Conservation (phyloP, 805 yeast genomes). For the Kuraishia hungarica region DNA sequence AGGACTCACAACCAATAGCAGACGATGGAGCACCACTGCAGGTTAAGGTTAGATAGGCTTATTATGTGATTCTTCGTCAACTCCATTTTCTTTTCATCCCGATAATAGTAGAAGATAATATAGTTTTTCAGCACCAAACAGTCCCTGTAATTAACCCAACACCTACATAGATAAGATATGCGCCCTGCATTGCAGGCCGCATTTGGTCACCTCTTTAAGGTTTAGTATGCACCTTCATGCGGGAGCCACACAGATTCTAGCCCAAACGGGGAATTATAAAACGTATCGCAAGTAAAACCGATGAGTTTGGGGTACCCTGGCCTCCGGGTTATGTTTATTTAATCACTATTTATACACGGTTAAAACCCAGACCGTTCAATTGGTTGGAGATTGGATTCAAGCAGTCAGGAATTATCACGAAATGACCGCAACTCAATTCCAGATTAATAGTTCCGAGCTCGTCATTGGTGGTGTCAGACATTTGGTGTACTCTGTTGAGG, state of each 20-base stretch:
- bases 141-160: neutral
- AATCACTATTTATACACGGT: neutral
- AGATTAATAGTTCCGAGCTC: neutral
- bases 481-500: constrained; percentile 32
- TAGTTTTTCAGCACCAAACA: neutral
- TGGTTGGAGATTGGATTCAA: too few species aligned
- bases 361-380: too few species aligned
- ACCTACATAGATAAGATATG: neutral
- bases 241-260: neutral
- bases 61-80: neutral
- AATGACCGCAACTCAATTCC: neutral
- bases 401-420: too few species aligned
- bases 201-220: neutral
- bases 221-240: neutral
- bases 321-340: neutral
- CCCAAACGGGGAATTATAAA: neutral
- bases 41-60: neutral
- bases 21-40: neutral
- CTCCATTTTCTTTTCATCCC: neutral
- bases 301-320: neutral
- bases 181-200: neutral
- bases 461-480: constrained; percentile 36
- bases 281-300: neutral
- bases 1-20: neutral
- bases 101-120: too few species aligned